Conservation (phyloP, 192 early-diverging fungal species). For the Backusella luteola region DNA sequence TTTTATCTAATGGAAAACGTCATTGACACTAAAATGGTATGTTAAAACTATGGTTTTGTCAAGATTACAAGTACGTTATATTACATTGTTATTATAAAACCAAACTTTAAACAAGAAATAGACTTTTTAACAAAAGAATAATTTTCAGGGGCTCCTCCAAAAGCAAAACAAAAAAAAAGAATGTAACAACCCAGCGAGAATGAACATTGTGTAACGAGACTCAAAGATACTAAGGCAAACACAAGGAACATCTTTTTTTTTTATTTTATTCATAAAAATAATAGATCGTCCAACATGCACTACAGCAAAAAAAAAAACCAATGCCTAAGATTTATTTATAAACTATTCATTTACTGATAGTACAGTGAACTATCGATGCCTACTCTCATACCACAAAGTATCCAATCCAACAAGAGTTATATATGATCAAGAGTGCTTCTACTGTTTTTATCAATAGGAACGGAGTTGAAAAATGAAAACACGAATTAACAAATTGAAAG, state of each 20-base stretch:
- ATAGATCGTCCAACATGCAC: background rate
- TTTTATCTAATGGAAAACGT: background rate
- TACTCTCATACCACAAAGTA: background rate
- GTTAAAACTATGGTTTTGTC: background rate
- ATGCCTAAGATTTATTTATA: background rate
- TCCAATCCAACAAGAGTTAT: background rate
- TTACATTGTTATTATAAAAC: too few relatives aligned
- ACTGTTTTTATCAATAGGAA: background rate
- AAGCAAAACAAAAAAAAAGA: background rate
- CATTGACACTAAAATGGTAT: background rate
- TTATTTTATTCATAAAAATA: background rate
- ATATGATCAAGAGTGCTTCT: background rate
- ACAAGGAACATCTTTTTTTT: background rate
- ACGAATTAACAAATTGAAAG: background rate
- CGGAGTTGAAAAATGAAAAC: background rate
- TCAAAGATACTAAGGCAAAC: background rate
- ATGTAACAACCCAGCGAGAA: background rate
- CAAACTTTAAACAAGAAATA: too few relatives aligned
- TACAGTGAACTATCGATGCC: background rate
- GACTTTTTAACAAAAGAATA: background rate
- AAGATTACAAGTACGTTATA: background rate
- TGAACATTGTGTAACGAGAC: background rate
- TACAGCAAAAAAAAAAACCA: background rate
- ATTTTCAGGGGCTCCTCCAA: background rate
- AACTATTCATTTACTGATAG: too few relatives aligned